Base-by-base conservation (phyloP, 2,329 filamentous ascomycete species). In the Talaromyces funiculosus region DNA sequence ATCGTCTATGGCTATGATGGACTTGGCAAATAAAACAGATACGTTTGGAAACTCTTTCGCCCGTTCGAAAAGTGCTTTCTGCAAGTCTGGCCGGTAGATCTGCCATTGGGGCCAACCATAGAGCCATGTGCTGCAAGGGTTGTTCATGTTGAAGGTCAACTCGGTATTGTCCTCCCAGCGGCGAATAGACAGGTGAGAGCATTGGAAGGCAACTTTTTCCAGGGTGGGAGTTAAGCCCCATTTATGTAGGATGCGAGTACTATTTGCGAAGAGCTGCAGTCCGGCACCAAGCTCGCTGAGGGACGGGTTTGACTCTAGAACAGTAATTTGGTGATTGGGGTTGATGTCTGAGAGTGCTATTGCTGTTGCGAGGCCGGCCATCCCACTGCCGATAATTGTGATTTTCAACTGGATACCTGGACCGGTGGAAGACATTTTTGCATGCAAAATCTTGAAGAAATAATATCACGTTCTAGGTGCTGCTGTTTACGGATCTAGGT, bases 261-360 rank as follows among this genome's bases (percentile, higher is more conserved):
- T 61, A 37, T 64, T 64, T 58, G 63, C 33, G n/a, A 57, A 61
- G 7, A 64, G 57, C 53, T 64, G 61, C 5, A 64, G 51, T 31
- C 63, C 63, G 20, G 63, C 63, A 1, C 63, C 63, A 18, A 64
- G 22, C 33, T 64, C 63, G 47, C 63, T 61, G 54, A 64, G 61
- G 14, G 58, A 54, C 24, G 47, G 4, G 35, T 62, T 61, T 31
- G 61, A 55, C 51, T 64, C 63, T 22, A 63, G 29, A 14, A 64
- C 26, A 18, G 61, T 63, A 20, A 64, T 62, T 18, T 61, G 57
- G 37, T 64, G 61, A 29, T 59, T 33, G 29, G 38, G 53, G 22
- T 64, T 62, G 38, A 55, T 57, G 45, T 49, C 45, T 49, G 45
- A 49, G 33, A 64, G 26, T 22, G 63, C 63, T 55, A 64, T 59